A percentile compares a stretch with the other conserved stretches of the same genome.
These are phyloP conservation scores for Priceomyces carsonii DNA, from an alignment of 805 yeast species.

Conservation along the genomic window DNA sequence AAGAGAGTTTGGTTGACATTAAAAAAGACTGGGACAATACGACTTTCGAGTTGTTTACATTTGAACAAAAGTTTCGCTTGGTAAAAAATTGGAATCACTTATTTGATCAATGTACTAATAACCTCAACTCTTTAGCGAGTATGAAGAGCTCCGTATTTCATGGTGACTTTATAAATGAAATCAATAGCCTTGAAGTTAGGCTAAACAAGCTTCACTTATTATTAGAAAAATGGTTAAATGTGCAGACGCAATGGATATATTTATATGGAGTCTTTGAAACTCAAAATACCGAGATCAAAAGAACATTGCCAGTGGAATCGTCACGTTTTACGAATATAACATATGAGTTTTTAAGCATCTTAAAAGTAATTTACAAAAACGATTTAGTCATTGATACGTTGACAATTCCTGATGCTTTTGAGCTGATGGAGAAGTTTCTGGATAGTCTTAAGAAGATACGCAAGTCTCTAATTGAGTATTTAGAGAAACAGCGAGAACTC, in stretches of 20 bases:
- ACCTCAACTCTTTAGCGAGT: conserved; percentile 60
- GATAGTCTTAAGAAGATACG: conserved; percentile 61
- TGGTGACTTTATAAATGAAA: conserved; percentile 58
- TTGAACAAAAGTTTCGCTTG: conserved; percentile 51
- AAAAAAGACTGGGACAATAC: conserved; percentile 55
- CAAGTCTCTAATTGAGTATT: conserved; percentile 69
- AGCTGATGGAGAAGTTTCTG: conserved; percentile 47
- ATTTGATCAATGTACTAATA: conserved; percentile 58
- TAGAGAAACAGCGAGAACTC: conserved; percentile 73
- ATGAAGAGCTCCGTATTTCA: conserved; percentile 72
- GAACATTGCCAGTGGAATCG: conserved; percentile 69
- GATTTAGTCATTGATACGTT: conserved; percentile 57
- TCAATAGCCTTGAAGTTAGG: conserved; percentile 53
- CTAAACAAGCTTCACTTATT: conserved; percentile 52
- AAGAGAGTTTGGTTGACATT: conserved; percentile 53
- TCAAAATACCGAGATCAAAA: conserved; percentile 52
- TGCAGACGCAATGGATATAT: conserved; percentile 87
- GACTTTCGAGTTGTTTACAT: conserved; percentile 54
- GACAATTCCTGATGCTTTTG: conserved; percentile 48
- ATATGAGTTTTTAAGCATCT: conserved; percentile 55
- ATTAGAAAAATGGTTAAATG: conserved; percentile 75
- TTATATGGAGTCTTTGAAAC: conserved; percentile 74
- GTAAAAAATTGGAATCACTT: conserved; percentile 69
- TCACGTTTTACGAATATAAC: conserved; percentile 64
- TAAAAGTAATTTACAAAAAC: conserved; percentile 50